Evolutionary conservation across 1,284 basidiomycete genomes (phyloP), one percentile per base, ranked within the genome.

Genomic region (Cutaneotrichosporon cyanovorans): DNA sequence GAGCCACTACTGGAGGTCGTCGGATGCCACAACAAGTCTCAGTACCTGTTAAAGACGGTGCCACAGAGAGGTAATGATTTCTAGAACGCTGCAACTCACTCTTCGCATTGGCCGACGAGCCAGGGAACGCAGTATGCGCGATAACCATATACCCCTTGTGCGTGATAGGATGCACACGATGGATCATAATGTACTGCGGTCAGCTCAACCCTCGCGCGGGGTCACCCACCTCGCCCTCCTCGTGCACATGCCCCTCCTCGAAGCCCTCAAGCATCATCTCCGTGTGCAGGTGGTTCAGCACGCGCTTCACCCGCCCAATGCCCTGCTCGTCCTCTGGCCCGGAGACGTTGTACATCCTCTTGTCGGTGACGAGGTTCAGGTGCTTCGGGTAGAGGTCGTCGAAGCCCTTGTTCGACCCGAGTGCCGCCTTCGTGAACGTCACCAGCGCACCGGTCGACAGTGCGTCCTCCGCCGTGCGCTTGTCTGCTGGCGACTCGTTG

Each of bases 381-480:
- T 92, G 72, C 66, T 88, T 89, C 5, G 91, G 90, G 65, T 95
- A 95, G n/a, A 96, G 72, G 61, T 96, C 91, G 63, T 96, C 91
- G 62, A 92, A 93, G 28, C 91, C 91, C 69, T 95, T 93, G 57
- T 89, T 89, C 6, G 87, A 91, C 2, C 90, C 91, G 39, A 87
- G 79, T 5, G 86, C 91, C 15, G 81, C 86, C 62, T 80, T 81
- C 38, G 84, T 84, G 72, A 95, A 95, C 0, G 89, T 81, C 15
- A 86, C 84, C 14, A 96, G 76, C 9, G 87, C 86, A 5, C 87
- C 91, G 0, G 87, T 90, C 5, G 87, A 84, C n/a, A 96, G 78
- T 0, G 89, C 84, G 65, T 96, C 89, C 67, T 93, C 87, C 6
- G 90, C 87, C 1, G 87, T 85, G 32, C 89, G 82, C 69, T 93